phyloP scores from a whole-genome alignment of 768 basidiomycete genomes.

The Termitomyces sp. region DNA sequence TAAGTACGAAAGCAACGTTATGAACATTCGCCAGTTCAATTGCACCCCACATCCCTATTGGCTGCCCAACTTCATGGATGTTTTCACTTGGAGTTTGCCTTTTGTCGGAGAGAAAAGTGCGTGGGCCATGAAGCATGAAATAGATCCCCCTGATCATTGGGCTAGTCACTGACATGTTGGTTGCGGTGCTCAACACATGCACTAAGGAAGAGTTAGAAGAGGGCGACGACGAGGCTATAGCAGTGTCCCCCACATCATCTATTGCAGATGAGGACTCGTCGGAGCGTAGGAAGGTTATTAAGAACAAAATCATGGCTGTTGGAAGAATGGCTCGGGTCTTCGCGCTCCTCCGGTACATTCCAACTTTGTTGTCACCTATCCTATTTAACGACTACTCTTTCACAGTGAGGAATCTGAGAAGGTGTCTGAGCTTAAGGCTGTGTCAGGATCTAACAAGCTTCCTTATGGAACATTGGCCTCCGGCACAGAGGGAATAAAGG shows the following conservation, averaged over 20 bases:
- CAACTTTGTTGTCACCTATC: background rate
- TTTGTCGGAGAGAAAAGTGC: constrained; percentile 98
- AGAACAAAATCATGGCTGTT: constrained; percentile 97
- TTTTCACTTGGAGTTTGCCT: constrained; percentile 97
- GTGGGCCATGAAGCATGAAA: constrained; percentile 17
- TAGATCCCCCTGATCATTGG: background rate
- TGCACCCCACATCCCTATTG: constrained; percentile 95
- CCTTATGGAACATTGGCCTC: constrained; percentile 82
- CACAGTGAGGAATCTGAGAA: constrained; percentile 94
- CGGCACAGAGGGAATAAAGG: constrained; percentile 92
- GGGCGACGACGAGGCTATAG: constrained; percentile 49
- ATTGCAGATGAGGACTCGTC: constrained; percentile 47
- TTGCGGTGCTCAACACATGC: constrained; percentile 93
- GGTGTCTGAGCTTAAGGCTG: constrained; percentile 93
- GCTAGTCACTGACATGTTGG: constrained; percentile 96
- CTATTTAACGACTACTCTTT: background rate
- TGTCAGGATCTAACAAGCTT: constrained; percentile 69
- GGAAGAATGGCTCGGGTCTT: constrained; percentile 96
- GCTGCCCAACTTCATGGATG: constrained; percentile 99
- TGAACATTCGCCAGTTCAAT: constrained; percentile 98
- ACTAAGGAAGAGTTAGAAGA: constrained; percentile 96
- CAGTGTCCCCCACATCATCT: constrained; percentile 33
- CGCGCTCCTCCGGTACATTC: constrained; percentile 80
- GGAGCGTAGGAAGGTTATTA: constrained; percentile 88
- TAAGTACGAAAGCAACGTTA: constrained; percentile 98